Conservation (phyloP, 2,329 filamentous ascomycete genomes). For the Colletotrichum spaethianum region DNA sequence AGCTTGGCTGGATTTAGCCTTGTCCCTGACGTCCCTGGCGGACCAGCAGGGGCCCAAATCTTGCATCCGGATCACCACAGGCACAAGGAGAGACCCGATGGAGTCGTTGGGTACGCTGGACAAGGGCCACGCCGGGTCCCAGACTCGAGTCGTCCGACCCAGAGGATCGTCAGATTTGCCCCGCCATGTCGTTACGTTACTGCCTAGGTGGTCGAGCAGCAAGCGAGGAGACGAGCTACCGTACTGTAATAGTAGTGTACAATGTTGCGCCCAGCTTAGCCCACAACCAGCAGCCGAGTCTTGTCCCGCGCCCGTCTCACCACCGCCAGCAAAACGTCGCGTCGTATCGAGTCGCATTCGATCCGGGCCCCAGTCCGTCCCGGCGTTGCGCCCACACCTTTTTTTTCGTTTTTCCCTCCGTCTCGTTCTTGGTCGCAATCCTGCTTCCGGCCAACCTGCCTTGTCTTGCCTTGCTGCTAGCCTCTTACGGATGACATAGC, state of each 20-base stretch:
- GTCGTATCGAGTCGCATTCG: background rate
- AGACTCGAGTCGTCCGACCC: slow-evolving; percentile 21
- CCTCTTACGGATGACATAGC: slow-evolving; percentile 32
- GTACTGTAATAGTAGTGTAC: no score
- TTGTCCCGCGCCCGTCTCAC: slow-evolving; percentile 46
- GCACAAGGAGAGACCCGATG: background rate
- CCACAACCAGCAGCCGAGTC: background rate
- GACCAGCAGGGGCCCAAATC: slow-evolving; percentile 15
- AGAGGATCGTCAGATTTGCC: slow-evolving; percentile 36
- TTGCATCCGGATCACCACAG: slow-evolving; percentile 31
- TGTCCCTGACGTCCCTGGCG: slow-evolving; percentile 24
- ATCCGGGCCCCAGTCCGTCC: background rate
- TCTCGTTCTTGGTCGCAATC: slow-evolving; percentile 7
- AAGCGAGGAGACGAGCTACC: background rate
- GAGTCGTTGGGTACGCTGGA: background rate
- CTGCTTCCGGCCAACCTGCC: slow-evolving; percentile 27
- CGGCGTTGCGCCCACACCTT: slow-evolving; percentile 30
- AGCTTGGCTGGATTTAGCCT: slow-evolving; percentile 14
- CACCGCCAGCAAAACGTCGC: slow-evolving; percentile 29
- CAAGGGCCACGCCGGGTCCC: background rate
- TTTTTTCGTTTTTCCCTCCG: background rate
- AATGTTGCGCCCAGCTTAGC: background rate
- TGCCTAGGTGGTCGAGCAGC: background rate
- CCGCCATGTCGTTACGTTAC: slow-evolving; percentile 9
- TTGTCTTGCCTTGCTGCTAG: slow-evolving; percentile 3